These are phyloP conservation scores for Lachancea sp. DNA, from an alignment of 805 yeast genomes.

Conservation along the genomic window DNA sequence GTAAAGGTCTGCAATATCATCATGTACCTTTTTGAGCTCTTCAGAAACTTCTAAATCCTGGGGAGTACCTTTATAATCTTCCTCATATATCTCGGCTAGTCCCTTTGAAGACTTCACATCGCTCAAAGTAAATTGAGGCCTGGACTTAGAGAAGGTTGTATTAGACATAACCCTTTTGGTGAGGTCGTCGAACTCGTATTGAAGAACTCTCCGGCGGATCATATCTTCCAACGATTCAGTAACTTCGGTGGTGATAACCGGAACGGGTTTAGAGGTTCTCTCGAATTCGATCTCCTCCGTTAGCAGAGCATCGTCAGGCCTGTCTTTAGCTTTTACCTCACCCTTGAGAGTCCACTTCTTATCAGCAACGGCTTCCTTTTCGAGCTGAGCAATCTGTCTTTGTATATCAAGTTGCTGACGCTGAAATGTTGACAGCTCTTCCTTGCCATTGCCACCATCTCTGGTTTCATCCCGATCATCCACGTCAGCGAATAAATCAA, in stretches of 20 bases:
- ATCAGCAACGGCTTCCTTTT: slow-evolving; percentile 81
- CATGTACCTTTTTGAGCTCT: slow-evolving; percentile 64
- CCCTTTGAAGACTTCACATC: slow-evolving; percentile 83
- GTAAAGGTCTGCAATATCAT: slow-evolving; percentile 66
- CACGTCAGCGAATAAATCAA: slow-evolving; percentile 51
- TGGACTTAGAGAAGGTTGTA: slow-evolving; percentile 53
- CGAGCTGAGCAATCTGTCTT: slow-evolving; percentile 70
- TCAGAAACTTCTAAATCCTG: slow-evolving; percentile 49
- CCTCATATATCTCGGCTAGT: slow-evolving; percentile 87
- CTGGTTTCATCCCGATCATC: slow-evolving; percentile 29
- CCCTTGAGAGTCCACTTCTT: slow-evolving; percentile 95
- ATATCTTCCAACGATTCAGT: slow-evolving; percentile 85
- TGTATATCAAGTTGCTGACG: slow-evolving; percentile 73
- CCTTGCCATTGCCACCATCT: slow-evolving; percentile 17
- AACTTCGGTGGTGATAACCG: slow-evolving; percentile 83
- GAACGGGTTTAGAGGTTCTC: slow-evolving; percentile 91
- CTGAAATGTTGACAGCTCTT: slow-evolving; percentile 63
- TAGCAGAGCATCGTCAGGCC: slow-evolving; percentile 80
- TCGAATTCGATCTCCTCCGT: slow-evolving; percentile 85
- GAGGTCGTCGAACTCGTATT: slow-evolving; percentile 75
- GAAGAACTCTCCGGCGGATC: slow-evolving; percentile 74
- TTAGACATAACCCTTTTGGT: slow-evolving; percentile 66
- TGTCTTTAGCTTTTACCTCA: slow-evolving; percentile 72
- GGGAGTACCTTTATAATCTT: slow-evolving; percentile 56
- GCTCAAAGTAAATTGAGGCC: slow-evolving; percentile 56